Conservation (phyloP, 2,329 filamentous ascomycete species). For the Penicillium expansum region DNA sequence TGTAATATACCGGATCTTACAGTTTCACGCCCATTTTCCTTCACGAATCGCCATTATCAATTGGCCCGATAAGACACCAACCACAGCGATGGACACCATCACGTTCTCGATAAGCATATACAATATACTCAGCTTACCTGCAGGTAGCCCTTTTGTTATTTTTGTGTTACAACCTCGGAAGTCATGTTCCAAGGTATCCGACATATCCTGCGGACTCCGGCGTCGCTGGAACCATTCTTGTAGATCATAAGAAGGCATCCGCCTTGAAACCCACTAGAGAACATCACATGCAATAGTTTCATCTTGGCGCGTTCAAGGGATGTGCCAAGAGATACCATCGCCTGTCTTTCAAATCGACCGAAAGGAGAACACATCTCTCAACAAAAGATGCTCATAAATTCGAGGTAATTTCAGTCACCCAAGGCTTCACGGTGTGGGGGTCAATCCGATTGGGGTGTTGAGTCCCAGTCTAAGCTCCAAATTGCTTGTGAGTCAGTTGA, state of each 20-base stretch:
- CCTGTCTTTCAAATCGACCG: background rate
- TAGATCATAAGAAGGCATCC: background rate
- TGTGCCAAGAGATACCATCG: constrained; percentile 4
- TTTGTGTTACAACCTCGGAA: background rate
- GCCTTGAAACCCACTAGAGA: background rate
- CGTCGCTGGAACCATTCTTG: background rate
- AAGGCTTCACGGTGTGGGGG: background rate
- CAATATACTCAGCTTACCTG: constrained; percentile 1
- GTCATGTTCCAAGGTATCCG: background rate
- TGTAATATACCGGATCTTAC: background rate
- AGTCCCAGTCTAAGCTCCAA: background rate
- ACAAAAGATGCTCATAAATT: constrained; percentile 7
- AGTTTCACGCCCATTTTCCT: constrained; percentile 5
- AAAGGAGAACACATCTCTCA: background rate
- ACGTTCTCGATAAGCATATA: constrained; percentile 24
- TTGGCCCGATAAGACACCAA: constrained; percentile 31
- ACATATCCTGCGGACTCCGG: background rate
- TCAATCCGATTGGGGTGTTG: background rate
- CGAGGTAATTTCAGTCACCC: constrained; percentile 5
- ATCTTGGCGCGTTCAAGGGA: constrained; percentile 11
- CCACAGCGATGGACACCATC: constrained; percentile 27
- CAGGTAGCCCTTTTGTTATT: background rate
- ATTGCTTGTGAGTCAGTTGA: background rate
- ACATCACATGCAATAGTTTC: constrained; percentile 1
- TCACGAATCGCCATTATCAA: constrained; percentile 23